Evolutionary conservation across 1,139 yeast genomes (phyloP).

Genomic region (Pneumocystis carinii): DNA sequence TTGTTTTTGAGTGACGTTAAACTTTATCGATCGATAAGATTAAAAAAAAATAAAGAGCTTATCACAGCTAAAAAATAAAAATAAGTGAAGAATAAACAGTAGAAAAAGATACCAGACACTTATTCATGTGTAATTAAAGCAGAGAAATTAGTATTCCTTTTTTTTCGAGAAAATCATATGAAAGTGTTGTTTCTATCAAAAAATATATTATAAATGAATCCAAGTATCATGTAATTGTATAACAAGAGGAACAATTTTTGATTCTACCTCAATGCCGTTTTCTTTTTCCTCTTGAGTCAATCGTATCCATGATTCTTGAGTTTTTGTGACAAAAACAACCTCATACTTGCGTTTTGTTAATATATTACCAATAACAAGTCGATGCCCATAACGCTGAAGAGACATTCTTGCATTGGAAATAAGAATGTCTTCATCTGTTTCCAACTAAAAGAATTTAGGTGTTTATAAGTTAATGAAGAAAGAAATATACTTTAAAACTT

Average conservation of each 20-base stretch:
- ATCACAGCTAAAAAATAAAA: background rate
- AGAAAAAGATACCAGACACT: background rate
- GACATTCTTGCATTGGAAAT: slow-evolving; percentile 67
- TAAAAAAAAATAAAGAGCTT: background rate
- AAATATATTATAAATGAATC: slow-evolving; percentile 26
- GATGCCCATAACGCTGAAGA: slow-evolving; percentile 72
- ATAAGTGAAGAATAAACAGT: background rate
- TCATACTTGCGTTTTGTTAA: slow-evolving; percentile 77
- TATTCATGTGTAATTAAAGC: background rate
- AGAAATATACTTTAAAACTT: slow-evolving; percentile 44
- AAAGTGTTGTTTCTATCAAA: background rate
- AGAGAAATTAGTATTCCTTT: slow-evolving; percentile 15
- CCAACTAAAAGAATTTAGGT: slow-evolving; percentile 30
- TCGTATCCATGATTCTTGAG: slow-evolving; percentile 35
- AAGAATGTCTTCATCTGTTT: slow-evolving; percentile 63
- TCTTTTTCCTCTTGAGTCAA: slow-evolving; percentile 31
- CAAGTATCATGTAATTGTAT: slow-evolving; percentile 46
- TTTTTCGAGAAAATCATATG: background rate
- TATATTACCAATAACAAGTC: slow-evolving; percentile 84
- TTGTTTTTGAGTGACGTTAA: background rate
- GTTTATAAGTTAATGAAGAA: background rate
- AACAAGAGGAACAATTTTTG: slow-evolving; percentile 62
- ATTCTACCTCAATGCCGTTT: slow-evolving; percentile 47
- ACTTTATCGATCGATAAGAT: background rate
- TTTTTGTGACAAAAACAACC: slow-evolving; percentile 67